phyloP scores from a whole-genome alignment of 2,329 filamentous ascomycete species.

The Alternaria arborescens region DNA sequence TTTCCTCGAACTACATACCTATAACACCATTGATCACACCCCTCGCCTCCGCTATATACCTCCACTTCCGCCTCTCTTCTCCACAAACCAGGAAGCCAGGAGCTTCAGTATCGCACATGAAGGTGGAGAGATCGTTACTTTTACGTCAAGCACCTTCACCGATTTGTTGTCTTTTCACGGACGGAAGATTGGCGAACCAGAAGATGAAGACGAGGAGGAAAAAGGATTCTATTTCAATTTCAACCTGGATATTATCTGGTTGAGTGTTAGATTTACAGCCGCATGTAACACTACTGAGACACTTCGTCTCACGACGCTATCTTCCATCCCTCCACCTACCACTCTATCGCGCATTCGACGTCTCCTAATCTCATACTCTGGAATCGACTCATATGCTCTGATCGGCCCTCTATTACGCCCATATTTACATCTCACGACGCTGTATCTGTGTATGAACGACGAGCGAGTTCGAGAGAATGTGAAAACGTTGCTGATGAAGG shows the following conservation, averaged over 20 bases:
- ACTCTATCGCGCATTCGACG: not conserved
- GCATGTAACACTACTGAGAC: slow-evolving; percentile 15
- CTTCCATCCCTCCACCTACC: not conserved
- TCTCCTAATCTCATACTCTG: slow-evolving; percentile 18
- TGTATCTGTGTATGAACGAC: slow-evolving; percentile 25
- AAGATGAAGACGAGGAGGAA: not conserved
- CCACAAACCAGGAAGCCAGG: slow-evolving; percentile 13
- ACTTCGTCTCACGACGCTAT: slow-evolving; percentile 9
- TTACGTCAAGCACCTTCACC: not conserved
- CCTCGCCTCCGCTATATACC: slow-evolving; percentile 22
- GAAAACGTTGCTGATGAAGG: slow-evolving; percentile 1
- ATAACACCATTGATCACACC: slow-evolving; percentile 14
- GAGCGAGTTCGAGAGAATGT: slow-evolving; percentile 5
- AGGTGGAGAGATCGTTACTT: slow-evolving; percentile 15
- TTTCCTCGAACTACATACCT: slow-evolving; percentile 24
- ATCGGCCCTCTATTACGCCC: slow-evolving; percentile 13
- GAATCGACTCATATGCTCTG: slow-evolving; percentile 2
- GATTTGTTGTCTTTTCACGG: not conserved
- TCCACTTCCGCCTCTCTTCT: slow-evolving; percentile 19
- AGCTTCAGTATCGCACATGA: slow-evolving; percentile 14
- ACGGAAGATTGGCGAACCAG: not conserved
- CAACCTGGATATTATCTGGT: slow-evolving; percentile 19
- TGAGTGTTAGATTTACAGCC: slow-evolving; percentile 21
- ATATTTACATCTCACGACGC: slow-evolving; percentile 11
- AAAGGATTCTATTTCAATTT: slow-evolving; percentile 22